Percentiles rank a stretch among this genome's conserved stretches.
Evolutionary conservation across 2,329 filamentous ascomycete species (phyloP).

Genomic region (Neonectria hederae): DNA sequence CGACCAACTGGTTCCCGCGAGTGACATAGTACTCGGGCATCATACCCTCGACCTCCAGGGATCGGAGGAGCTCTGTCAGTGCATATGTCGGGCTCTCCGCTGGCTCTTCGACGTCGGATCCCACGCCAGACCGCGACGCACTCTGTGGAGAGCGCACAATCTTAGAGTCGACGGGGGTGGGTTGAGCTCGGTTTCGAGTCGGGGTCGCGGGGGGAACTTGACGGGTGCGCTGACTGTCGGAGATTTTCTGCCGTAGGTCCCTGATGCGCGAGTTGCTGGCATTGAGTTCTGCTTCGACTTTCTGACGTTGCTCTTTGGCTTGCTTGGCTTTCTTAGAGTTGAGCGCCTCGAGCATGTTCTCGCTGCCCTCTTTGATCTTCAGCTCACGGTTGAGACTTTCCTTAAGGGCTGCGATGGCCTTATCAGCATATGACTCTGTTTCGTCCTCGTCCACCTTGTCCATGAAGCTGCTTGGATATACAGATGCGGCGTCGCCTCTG

Average conservation of each 20-base stretch:
- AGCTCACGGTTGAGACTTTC: constrained; percentile 93
- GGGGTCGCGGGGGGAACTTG: constrained; percentile 60
- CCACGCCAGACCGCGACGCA: constrained; percentile 62
- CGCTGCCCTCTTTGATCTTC: constrained; percentile 97
- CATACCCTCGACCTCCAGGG: constrained; percentile 87
- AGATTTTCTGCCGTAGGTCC: constrained; percentile 68
- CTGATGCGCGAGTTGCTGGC: constrained; percentile 81
- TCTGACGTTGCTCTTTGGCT: constrained; percentile 82
- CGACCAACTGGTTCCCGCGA: constrained; percentile 90
- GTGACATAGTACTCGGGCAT: constrained; percentile 94
- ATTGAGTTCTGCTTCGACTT: constrained; percentile 88
- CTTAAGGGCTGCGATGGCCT: constrained; percentile 77
- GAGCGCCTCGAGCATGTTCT: constrained; percentile 95
- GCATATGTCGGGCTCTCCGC: constrained; percentile 91
- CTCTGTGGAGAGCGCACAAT: constrained; percentile 67
- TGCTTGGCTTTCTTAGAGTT: constrained; percentile 97
- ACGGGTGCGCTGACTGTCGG: constrained; percentile 65
- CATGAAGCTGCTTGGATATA: constrained; percentile 53
- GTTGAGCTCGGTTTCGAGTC: constrained; percentile 59
- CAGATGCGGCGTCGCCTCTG: constrained; percentile 48
- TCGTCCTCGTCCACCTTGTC: constrained; percentile 73
- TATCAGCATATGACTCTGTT: constrained; percentile 67
- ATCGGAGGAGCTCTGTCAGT: constrained; percentile 88
- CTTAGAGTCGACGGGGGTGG: constrained; percentile 56
- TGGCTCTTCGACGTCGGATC: constrained; percentile 72